These are phyloP conservation scores for Plantago rigida DNA, from an alignment of 305 asterid genomes.

Conservation along the genomic window DNA sequence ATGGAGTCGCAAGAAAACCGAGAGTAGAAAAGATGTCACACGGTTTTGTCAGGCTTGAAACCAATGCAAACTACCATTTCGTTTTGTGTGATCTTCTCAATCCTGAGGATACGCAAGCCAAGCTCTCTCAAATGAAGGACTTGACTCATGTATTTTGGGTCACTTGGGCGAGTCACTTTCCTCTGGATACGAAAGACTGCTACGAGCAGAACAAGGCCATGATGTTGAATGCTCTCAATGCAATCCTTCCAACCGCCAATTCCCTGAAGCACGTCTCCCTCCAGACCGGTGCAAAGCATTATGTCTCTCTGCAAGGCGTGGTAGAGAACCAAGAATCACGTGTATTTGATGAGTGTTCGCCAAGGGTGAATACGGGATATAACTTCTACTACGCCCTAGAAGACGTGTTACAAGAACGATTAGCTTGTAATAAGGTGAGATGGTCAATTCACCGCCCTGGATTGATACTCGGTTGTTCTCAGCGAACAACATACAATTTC, in stretches of 20 bases:
- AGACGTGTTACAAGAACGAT: conserved; percentile 54
- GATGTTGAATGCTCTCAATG: conserved; percentile 57
- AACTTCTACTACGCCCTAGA: conserved; percentile 72
- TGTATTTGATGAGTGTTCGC: conserved; percentile 46
- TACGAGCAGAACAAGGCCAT: conserved; percentile 49
- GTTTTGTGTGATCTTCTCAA: conserved; percentile 58
- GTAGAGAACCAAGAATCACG: conserved; percentile 5
- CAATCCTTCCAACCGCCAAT: conserved; percentile 43
- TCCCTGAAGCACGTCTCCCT: conserved; percentile 54
- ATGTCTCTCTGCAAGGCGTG: conserved; percentile 35
- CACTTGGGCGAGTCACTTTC: conserved; percentile 66
- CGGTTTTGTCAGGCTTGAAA: conserved; percentile 1
- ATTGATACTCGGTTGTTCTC: conserved; percentile 57
- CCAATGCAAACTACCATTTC: conserved; percentile 32
- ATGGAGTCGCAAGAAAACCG: conserved; percentile 56
- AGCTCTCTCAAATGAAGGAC: conserved; percentile 36
- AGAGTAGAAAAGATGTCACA: conserved; percentile 8
- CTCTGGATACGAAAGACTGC: conserved; percentile 54
- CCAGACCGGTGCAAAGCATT: conserved; percentile 75
- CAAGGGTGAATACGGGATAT: conserved; percentile 39
- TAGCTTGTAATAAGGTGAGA: conserved; percentile 31
- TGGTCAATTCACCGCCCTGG: conserved; percentile 90
- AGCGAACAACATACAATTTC: conserved; percentile 42
- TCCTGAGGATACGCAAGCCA: conserved; percentile 38
- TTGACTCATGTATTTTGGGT: conserved; percentile 72